Percentiles rank a stretch among this genome's conserved stretches.
These are phyloP conservation scores for Infundibulicybe gibba DNA, from an alignment of 768 basidiomycete genomes.

Conservation along the genomic window DNA sequence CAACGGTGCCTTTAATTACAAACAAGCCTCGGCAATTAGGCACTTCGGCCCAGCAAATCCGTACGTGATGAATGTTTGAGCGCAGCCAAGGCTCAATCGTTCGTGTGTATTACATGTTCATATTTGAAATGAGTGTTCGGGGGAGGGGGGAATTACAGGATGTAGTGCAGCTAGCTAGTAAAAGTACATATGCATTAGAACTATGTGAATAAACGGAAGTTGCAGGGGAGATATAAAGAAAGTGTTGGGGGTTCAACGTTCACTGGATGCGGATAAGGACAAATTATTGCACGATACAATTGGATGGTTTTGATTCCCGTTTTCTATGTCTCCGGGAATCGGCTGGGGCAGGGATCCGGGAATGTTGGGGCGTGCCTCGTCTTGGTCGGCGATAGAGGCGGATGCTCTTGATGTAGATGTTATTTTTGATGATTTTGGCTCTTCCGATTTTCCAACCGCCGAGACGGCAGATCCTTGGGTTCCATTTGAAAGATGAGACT, in stretches of 20 bases:
- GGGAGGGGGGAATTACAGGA: too few species aligned
- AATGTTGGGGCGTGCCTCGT: constrained; percentile 18
- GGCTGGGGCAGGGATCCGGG: constrained; percentile 30
- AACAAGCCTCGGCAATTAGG: too few species aligned
- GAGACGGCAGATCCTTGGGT: constrained; percentile 1
- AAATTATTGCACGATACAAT: constrained; percentile 44
- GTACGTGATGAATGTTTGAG: too few species aligned
- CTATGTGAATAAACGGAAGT: too few species aligned
- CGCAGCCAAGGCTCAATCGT: too few species aligned
- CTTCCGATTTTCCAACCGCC: constrained; percentile 1
- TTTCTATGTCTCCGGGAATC: constrained; percentile 33
- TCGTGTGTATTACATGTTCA: too few species aligned
- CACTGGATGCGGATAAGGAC: too few species aligned
- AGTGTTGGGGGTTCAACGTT: background rate
- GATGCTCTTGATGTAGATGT: constrained; percentile 28
- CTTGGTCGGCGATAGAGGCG: constrained; percentile 15
- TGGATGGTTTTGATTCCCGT: constrained; percentile 36
- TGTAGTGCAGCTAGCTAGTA: too few species aligned
- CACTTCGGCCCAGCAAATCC: too few species aligned
- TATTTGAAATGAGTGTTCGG: too few species aligned
- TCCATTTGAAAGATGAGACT: constrained; percentile 10
- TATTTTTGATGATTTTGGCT: constrained; percentile 23
- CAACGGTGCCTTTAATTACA: too few species aligned
- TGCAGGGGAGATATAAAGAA: background rate
- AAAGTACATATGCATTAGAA: too few species aligned